These are phyloP conservation scores for Rosa chinensis DNA, from an alignment of 306 rosid species.

Conservation along the genomic window DNA sequence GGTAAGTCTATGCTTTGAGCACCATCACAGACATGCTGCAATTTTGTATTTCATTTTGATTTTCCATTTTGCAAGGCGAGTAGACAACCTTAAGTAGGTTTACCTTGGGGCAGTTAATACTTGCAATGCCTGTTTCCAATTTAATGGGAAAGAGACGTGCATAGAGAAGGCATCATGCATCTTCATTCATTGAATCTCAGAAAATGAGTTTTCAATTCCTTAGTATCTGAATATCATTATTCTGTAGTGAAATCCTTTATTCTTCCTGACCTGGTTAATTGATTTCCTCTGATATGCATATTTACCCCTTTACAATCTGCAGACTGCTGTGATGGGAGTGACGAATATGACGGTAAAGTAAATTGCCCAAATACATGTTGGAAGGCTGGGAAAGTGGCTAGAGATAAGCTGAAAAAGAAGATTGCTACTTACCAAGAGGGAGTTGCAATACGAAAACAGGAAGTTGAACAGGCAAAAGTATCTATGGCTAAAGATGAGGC, in stretches of 20 bases:
- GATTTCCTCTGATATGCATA: not conserved
- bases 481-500: conserved; percentile 64
- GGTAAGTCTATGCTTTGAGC: conserved; percentile 48
- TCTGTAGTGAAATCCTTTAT: conserved; percentile 17
- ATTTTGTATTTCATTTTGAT: not conserved
- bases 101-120: not conserved
- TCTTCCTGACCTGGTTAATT: not conserved
- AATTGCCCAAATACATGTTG: conserved; percentile 93
- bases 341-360: conserved; percentile 72
- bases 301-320: conserved; percentile 28
- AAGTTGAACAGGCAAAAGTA: conserved; percentile 63
- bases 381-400: conserved; percentile 94
- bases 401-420: conserved; percentile 70
- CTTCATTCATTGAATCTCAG: not conserved
- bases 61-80: not conserved
- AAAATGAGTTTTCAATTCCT: not conserved
- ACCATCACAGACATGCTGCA: not conserved
- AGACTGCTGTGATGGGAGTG: conserved; percentile 99
- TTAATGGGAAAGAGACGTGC: not conserved
- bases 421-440: conserved; percentile 82
- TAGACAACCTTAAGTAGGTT: not conserved
- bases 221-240: not conserved
- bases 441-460: conserved; percentile 56
- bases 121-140: conserved; percentile 4
- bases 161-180: not conserved